A percentile compares a stretch with the other conserved stretches of the same genome.
phyloP scores from a whole-genome alignment of 306 rosid genomes.

The Dalbergia cultrata region DNA sequence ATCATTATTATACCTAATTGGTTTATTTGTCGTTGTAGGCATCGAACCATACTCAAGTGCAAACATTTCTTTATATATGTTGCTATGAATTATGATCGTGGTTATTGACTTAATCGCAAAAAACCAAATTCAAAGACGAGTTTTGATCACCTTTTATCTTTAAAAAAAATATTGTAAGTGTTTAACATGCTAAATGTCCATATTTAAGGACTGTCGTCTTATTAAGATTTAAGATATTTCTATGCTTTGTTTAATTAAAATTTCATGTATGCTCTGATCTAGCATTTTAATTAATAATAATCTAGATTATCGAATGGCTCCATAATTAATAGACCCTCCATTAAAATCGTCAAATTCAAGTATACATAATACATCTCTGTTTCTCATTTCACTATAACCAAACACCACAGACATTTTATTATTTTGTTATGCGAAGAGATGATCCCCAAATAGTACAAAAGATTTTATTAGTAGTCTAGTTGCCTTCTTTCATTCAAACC shows the following conservation, averaged over 20 bases:
- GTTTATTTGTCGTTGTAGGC: slow-evolving; percentile 18
- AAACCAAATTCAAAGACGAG: slow-evolving; percentile 26
- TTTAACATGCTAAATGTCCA: background rate
- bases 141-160: background rate
- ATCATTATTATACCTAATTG: slow-evolving; percentile 1
- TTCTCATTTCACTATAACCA: background rate
- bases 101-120: background rate
- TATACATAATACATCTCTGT: background rate
- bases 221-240: background rate
- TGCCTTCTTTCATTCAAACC: background rate
- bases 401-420: background rate
- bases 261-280: background rate
- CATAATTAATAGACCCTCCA: background rate
- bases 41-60: background rate
- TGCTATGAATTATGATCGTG: background rate
- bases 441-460: too few relatives aligned
- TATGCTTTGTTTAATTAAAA: background rate
- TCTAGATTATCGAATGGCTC: background rate
- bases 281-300: background rate
- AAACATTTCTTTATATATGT: background rate
- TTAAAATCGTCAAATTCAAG: background rate
- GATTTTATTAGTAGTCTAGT: background rate
- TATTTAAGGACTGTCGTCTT: background rate
- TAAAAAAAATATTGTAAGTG: background rate
- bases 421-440: too few relatives aligned